Base-by-base conservation (phyloP, 1,284 basidiomycete species). In the Cutaneotrichosporon sp. region DNA sequence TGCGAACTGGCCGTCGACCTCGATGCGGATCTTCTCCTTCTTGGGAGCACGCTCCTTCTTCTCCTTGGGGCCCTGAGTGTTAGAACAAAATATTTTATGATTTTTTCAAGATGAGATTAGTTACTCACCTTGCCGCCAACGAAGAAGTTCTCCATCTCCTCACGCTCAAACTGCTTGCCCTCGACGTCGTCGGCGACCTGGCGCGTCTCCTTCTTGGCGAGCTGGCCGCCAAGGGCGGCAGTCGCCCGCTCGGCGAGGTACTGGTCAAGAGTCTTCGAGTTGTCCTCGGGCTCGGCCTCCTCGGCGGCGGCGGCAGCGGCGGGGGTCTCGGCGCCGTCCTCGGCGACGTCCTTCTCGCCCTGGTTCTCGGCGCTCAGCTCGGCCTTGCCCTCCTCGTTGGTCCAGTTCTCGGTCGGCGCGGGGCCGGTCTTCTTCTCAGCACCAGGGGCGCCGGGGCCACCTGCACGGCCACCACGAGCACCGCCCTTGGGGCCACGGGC, bases 381-480 rank as follows among this genome's bases (percentile, higher is more conserved):
- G 53, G 84, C 85, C 70, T 83, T 84, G 73, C 88, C 90, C 74
- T 94, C 91, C 72, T 92, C 90, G 65, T 89, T 90, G 69, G 92
- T 92, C 92, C 92, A 97, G 69, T 88, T 89, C 79, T 92, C 90
- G 18, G 65, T 16, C 47, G 60, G 47, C 26, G 56, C 62, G 36
- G 51, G n/a, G 79, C 90, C 89, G 72, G 94, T 82, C 84, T 91
- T 91, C 86, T 97, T 97, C 73, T 92, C 89, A 52, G 90, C 89
- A 89, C 49, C 91, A 71, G 34, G 36, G 60, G 61, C 55, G 16
- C 58, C 61, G 40, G 50, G 56, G 38, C 51, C 64, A 50, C 56
- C 64, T 59, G 70, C 66, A 60, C 68, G 69, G 66, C 58, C 64
- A 61, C 70, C 69, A 60, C 69, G 69, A 47, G 71, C 76, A 56